Conservation (phyloP, 2,329 filamentous ascomycete genomes). For the Cladophialophora carrionii region DNA sequence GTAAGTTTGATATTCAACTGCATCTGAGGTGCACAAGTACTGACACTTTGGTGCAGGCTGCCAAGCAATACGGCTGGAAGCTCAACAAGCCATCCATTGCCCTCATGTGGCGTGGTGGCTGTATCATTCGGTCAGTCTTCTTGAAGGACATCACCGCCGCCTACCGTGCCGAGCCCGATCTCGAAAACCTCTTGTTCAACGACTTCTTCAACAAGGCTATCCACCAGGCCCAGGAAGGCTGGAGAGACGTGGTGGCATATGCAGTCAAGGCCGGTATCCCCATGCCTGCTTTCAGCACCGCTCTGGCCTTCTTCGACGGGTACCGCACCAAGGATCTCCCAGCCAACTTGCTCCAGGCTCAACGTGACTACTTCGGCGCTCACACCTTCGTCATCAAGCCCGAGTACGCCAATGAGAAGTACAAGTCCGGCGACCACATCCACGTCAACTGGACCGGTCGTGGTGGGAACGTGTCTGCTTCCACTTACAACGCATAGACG, state of each 20-base stretch:
- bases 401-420: constrained; percentile 74
- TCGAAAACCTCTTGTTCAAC: constrained; percentile 98
- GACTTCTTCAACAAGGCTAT: constrained; percentile 99
- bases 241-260: constrained; percentile 90
- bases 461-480: constrained; percentile 94
- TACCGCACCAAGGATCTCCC: constrained; percentile 97
- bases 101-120: constrained; percentile 99
- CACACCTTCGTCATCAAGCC: constrained; percentile 91
- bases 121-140: constrained; percentile 99
- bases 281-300: constrained; percentile 93
- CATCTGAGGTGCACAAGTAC: constrained; percentile 13
- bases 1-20: constrained; percentile 56
- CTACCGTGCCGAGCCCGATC: constrained; percentile 89
- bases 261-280: constrained; percentile 92
- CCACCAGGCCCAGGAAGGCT: constrained; percentile 89
- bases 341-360: constrained; percentile 96
- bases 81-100: constrained; percentile 99
- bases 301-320: constrained; percentile 97
- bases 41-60: constrained; percentile 63
- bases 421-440: constrained; percentile 82
- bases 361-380: constrained; percentile 99
- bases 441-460: constrained; percentile 99
- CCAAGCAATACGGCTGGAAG: constrained; percentile 96
- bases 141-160: constrained; percentile 98
- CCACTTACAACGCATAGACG: constrained; percentile 90